phyloP scores from a whole-genome alignment of 192 early-diverging fungal genomes.

The Coemansia sp. region DNA sequence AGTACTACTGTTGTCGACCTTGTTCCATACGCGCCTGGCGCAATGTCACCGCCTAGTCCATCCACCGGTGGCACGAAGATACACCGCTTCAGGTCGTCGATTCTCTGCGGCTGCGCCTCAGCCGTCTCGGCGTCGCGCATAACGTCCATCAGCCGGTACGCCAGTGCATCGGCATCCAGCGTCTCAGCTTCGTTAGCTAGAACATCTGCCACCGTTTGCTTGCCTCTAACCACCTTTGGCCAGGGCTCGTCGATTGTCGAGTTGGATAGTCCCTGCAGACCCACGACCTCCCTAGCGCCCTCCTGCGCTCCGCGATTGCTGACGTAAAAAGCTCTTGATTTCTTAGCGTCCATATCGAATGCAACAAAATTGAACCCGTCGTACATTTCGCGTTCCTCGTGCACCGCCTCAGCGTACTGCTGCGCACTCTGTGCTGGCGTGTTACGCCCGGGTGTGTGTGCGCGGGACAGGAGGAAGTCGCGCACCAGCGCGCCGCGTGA shows the following conservation, averaged over 20 bases:
- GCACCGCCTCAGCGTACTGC: slow-evolving; percentile 31
- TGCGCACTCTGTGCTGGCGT: background rate
- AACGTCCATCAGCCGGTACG: slow-evolving; percentile 3
- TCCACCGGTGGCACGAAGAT: slow-evolving; percentile 31
- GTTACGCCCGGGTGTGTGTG: background rate
- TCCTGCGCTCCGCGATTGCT: slow-evolving; percentile 22
- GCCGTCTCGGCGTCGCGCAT: slow-evolving; percentile 12
- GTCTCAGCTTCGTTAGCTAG: background rate
- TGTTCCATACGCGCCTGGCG: slow-evolving; percentile 22
- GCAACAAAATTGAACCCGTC: slow-evolving; percentile 46
- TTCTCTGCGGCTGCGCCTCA: slow-evolving; percentile 1
- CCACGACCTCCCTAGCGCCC: background rate
- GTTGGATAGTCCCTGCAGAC: slow-evolving; percentile 32
- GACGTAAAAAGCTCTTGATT: slow-evolving; percentile 20
- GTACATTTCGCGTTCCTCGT: slow-evolving; percentile 25
- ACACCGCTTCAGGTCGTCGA: slow-evolving; percentile 28
- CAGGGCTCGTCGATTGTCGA: slow-evolving; percentile 28
- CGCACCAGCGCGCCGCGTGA: slow-evolving; percentile 46
- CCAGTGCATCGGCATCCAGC: slow-evolving; percentile 5
- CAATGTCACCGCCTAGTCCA: background rate
- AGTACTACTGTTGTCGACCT: slow-evolving; percentile 35
- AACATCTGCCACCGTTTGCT: background rate
- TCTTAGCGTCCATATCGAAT: slow-evolving; percentile 18
- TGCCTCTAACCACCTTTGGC: slow-evolving; percentile 33
- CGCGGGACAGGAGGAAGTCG: slow-evolving; percentile 19